Conservation (phyloP, 164 flowering plant genomes). For the Vitis labrusca region DNA sequence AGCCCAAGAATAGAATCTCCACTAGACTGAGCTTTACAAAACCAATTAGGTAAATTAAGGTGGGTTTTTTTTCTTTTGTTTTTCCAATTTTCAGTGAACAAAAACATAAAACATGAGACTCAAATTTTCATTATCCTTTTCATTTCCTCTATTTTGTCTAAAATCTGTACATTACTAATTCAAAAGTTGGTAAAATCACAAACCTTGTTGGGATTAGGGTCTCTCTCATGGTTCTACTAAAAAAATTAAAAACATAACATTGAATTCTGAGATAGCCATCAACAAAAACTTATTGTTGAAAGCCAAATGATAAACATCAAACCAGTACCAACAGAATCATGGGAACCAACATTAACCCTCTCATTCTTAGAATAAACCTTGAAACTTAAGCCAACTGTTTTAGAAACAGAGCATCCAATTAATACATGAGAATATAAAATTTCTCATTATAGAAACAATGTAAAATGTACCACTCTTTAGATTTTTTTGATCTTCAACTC, state of each 20-base stretch:
- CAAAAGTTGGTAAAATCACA: background rate
- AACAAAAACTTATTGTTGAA: background rate
- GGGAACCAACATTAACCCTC: constrained; percentile 8
- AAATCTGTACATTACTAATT: background rate
- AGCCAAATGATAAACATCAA: background rate
- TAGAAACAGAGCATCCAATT: background rate
- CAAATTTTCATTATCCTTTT: background rate
- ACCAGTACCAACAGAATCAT: constrained; percentile 7
- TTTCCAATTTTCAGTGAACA: too few relatives aligned
- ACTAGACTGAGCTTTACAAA: background rate
- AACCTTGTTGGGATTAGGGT: constrained; percentile 12
- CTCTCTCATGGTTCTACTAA: constrained; percentile 10
- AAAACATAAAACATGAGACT: background rate
- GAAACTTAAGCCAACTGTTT: constrained; percentile 32
- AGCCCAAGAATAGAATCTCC: too few relatives aligned
- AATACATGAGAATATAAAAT: background rate
- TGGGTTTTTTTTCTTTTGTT: background rate
- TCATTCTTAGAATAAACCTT: constrained; percentile 43
- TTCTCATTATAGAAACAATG: background rate
- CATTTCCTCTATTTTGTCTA: too few relatives aligned
- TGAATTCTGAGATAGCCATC: background rate
- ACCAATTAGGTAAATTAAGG: background rate
- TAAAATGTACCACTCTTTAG: too few relatives aligned
- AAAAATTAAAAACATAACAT: background rate
- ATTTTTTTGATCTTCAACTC: too few relatives aligned